phyloP scores from a whole-genome alignment of 257 asterid species.

The Fraxinus pennsylvanica region DNA sequence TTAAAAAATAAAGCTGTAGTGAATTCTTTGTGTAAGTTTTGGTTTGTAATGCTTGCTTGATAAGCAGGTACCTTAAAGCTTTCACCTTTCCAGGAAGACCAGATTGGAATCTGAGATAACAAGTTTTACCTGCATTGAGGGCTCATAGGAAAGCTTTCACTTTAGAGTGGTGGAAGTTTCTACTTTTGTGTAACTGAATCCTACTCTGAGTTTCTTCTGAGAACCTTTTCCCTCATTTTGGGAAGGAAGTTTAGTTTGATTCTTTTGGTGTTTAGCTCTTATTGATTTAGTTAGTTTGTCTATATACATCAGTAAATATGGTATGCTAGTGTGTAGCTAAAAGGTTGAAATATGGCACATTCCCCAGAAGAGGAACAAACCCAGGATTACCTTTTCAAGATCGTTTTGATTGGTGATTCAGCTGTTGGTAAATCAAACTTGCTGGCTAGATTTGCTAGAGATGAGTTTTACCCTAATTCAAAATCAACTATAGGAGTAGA shows the following conservation, averaged over 20 bases:
- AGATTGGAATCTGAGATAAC: conserved; percentile 11
- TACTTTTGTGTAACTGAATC: conserved; percentile 8
- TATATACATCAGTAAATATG: conserved; percentile 36
- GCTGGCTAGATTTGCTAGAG: conserved; percentile 94
- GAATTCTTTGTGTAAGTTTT: conserved; percentile 15
- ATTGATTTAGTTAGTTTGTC: conserved; percentile 14
- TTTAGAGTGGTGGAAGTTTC: conserved; percentile 4
- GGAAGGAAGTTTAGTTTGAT: conserved; percentile 7
- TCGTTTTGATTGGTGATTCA: conserved; percentile 81
- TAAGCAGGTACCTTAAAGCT: conserved; percentile 40
- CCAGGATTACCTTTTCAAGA: conserved; percentile 84
- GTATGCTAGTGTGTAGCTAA: conserved; percentile 26
- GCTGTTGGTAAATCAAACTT: conserved; percentile 97
- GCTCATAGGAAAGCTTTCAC: conserved; percentile 13
- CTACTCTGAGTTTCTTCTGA: conserved; percentile 43
- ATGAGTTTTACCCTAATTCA: conserved; percentile 86
- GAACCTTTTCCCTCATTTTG: conserved; percentile 19
- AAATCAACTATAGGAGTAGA: conserved; percentile 97
- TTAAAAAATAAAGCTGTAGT: not conserved
- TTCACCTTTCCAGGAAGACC: conserved; percentile 20
- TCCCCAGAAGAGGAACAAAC: conserved; percentile 60
- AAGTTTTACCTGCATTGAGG: conserved; percentile 24
- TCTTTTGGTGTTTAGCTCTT: conserved; percentile 16
- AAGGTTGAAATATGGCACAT: conserved; percentile 61
- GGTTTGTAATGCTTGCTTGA: conserved; percentile 36